These are phyloP conservation scores for Xylogone sp. DNA, from an alignment of 2,329 filamentous ascomycete species.

Conservation along the genomic window DNA sequence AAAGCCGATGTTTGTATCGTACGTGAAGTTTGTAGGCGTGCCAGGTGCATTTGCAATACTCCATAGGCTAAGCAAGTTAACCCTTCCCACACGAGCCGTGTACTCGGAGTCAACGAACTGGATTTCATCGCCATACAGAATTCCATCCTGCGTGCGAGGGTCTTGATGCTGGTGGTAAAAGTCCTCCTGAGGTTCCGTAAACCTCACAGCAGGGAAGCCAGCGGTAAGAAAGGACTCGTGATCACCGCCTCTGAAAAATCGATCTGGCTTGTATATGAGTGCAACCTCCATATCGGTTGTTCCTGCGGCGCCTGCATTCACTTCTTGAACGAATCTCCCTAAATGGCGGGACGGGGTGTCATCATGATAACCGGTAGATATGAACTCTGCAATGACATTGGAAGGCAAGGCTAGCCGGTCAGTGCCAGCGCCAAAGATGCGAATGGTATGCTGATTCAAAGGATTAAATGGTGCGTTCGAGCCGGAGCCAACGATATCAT, in stretches of 20 bases:
- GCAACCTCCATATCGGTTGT: constrained; percentile 52
- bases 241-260: constrained; percentile 52
- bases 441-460: constrained; percentile 46
- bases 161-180: constrained; percentile 56
- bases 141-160: constrained; percentile 42
- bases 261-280: constrained; percentile 51
- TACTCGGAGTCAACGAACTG: constrained; percentile 54
- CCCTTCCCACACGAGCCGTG: constrained; percentile 47
- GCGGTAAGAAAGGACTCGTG: constrained; percentile 50
- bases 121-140: constrained; percentile 49
- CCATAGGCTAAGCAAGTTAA: constrained; percentile 52
- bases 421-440: constrained; percentile 43
- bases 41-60: constrained; percentile 47
- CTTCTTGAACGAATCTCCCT: constrained; percentile 50
- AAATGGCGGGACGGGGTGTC: constrained; percentile 51
- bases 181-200: constrained; percentile 54
- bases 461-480: constrained; percentile 39
- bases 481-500: constrained; percentile 51
- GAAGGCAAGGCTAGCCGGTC: constrained; percentile 6
- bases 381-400: constrained; percentile 10
- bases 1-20: constrained; percentile 35
- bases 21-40: constrained; percentile 42
- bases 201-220: constrained; percentile 46
- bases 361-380: constrained; percentile 47
- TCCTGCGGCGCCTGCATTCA: constrained; percentile 39